Conservation (phyloP, 257 asterid species). For the Verbena officinalis region DNA sequence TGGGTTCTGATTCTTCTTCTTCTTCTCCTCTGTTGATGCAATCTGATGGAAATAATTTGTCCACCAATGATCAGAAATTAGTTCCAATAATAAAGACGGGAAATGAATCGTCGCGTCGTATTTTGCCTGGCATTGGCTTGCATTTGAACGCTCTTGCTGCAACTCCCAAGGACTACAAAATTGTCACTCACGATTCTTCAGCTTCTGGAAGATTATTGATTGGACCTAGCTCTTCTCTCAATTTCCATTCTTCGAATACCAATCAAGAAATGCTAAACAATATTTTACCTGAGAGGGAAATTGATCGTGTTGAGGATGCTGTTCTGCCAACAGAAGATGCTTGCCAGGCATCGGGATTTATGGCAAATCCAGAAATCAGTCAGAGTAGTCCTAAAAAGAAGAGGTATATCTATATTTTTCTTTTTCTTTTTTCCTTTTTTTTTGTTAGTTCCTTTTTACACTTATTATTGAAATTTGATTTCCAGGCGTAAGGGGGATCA, state of each 20-base stretch:
- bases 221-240: conserved; percentile 55
- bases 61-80: conserved; percentile 39
- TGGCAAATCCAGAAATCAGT: conserved; percentile 56
- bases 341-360: conserved; percentile 40
- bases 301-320: conserved; percentile 42
- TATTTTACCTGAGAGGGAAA: conserved; percentile 45
- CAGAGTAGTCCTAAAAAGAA: conserved; percentile 90
- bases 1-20: conserved; percentile 48
- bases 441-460: neutral
- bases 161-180: conserved; percentile 62
- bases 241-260: conserved; percentile 39
- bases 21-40: conserved; percentile 46
- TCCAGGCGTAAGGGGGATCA: conserved; percentile 67
- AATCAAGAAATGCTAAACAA: conserved; percentile 45
- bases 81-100: conserved; percentile 30
- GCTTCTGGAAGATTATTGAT: conserved; percentile 59
- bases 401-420: conserved; percentile 48
- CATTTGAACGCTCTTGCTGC: conserved; percentile 88
- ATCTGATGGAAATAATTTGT: conserved; percentile 42
- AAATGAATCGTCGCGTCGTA: conserved; percentile 49
- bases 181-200: conserved; percentile 51
- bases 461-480: conserved; percentile 30
- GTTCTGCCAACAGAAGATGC: conserved; percentile 49
- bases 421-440: neutral
- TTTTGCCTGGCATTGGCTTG: conserved; percentile 88